These are phyloP conservation scores for Homolaphlyctis polyrhiza DNA, from an alignment of 371 early-diverging fungal species.

Conservation along the genomic window DNA sequence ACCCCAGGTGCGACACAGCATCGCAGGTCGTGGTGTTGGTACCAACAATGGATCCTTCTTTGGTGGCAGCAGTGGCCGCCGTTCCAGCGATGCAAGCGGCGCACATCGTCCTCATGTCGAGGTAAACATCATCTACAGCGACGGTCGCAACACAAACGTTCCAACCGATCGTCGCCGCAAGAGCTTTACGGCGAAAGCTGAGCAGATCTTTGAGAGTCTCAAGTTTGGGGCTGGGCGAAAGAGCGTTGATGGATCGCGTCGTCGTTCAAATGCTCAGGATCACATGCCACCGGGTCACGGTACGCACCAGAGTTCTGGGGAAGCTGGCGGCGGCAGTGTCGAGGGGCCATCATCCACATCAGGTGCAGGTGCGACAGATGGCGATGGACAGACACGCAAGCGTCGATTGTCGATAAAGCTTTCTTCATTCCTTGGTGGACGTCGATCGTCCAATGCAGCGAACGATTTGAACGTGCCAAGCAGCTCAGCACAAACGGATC, in stretches of 20 bases:
- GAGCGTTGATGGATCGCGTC: neutral
- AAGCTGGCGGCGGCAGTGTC: neutral
- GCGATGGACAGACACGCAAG: neutral
- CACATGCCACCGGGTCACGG: neutral
- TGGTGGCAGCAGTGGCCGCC: neutral
- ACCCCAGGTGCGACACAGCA: no score
- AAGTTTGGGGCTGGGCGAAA: neutral
- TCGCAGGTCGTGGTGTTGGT: neutral
- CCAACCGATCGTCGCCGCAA: neutral
- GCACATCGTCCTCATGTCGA: no score
- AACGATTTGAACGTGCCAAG: no score
- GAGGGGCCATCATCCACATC: no score
- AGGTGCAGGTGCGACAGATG: neutral
- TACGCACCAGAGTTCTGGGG: neutral
- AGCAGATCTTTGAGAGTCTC: slow-evolving; percentile 1
- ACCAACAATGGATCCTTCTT: neutral
- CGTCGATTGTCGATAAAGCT: neutral
- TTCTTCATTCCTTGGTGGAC: neutral
- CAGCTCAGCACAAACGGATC: no score
- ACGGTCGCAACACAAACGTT: neutral
- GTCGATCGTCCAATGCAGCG: neutral
- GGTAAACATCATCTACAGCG: no score
- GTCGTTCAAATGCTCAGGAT: neutral
- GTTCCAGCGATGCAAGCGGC: neutral
- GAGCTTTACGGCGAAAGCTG: slow-evolving; percentile 4